A percentile compares a stretch with the other conserved stretches of the same genome.
Conservation (phyloP, 2,329 filamentous ascomycete genomes). For the Pyrenochaeta sp. region DNA sequence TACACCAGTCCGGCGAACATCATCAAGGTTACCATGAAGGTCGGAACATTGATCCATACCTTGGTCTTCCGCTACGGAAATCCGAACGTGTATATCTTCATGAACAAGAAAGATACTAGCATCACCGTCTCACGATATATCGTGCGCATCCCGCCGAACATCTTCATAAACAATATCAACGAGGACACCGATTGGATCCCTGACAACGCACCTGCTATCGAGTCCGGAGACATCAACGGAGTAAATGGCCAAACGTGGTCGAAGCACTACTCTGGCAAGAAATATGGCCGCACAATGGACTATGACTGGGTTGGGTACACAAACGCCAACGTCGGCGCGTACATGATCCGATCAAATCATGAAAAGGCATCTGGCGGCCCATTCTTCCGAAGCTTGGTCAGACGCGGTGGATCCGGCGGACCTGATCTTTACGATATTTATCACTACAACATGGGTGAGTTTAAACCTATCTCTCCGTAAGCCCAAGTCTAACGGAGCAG, state of each 20-base stretch:
- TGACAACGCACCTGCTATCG: conserved; percentile 18
- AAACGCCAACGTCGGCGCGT: conserved; percentile 47
- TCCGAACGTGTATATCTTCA: conserved; percentile 60
- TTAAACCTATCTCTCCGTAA: not conserved
- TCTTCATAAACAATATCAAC: conserved; percentile 40
- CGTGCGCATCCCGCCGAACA: conserved; percentile 27
- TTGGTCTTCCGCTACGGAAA: conserved; percentile 66
- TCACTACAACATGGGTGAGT: conserved; percentile 53
- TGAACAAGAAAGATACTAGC: conserved; percentile 51
- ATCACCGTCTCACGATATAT: conserved; percentile 52
- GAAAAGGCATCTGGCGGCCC: conserved; percentile 51
- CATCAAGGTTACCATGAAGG: conserved; percentile 66
- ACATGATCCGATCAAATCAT: conserved; percentile 51
- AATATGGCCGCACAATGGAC: conserved; percentile 49
- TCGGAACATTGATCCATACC: conserved; percentile 66
- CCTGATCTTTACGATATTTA: conserved; percentile 55
- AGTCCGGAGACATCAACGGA: conserved; percentile 29
- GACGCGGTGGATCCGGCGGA: conserved; percentile 43
- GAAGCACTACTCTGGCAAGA: conserved; percentile 52
- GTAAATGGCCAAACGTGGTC: conserved; percentile 44
- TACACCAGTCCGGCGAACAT: conserved; percentile 39
- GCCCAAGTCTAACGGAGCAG: conserved; percentile 7
- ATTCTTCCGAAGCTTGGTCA: conserved; percentile 52
- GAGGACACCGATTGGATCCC: conserved; percentile 45
- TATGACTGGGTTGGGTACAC: conserved; percentile 51